Evolutionary conservation across 2,329 filamentous ascomycete species (phyloP).

Genomic region (Chaetomiaceae sp.): DNA sequence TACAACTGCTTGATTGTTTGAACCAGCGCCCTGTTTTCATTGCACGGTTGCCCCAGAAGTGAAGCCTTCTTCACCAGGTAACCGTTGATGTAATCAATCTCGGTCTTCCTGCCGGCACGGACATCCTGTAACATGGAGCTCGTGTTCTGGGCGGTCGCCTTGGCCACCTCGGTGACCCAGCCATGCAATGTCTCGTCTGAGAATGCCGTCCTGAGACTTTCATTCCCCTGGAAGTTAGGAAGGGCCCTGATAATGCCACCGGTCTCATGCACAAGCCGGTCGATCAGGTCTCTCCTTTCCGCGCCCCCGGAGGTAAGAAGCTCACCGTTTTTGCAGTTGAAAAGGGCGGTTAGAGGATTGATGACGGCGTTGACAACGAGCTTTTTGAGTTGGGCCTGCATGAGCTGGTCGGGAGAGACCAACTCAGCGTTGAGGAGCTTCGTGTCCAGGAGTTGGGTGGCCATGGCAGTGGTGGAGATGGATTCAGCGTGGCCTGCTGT

Average conservation of each 20-base stretch:
- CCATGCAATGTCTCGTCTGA: neutral
- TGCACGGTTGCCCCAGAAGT: constrained; percentile 1
- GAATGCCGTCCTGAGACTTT: neutral
- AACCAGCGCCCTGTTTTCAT: neutral
- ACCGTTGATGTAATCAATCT: constrained; percentile 21
- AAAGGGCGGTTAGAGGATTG: constrained; percentile 60
- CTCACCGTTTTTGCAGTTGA: constrained; percentile 14
- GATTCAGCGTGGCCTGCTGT: no score
- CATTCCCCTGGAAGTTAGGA: neutral
- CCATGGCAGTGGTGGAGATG: neutral
- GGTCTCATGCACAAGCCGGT: constrained; percentile 11
- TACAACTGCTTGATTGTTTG: neutral
- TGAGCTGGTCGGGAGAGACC: neutral
- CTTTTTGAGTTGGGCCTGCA: constrained; percentile 45
- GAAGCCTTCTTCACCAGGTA: constrained; percentile 9
- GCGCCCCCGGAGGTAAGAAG: neutral
- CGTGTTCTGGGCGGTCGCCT: constrained; percentile 28
- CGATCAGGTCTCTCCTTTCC: neutral
- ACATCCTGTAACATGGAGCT: constrained; percentile 36
- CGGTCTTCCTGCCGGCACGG: constrained; percentile 8
- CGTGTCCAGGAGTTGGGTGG: neutral
- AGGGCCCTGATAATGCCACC: constrained; percentile 10
- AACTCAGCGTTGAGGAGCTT: neutral
- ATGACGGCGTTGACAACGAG: constrained; percentile 61
- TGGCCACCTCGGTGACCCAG: constrained; percentile 18